Conservation (phyloP, 805 yeast genomes). For the Pichia cabralensis region DNA sequence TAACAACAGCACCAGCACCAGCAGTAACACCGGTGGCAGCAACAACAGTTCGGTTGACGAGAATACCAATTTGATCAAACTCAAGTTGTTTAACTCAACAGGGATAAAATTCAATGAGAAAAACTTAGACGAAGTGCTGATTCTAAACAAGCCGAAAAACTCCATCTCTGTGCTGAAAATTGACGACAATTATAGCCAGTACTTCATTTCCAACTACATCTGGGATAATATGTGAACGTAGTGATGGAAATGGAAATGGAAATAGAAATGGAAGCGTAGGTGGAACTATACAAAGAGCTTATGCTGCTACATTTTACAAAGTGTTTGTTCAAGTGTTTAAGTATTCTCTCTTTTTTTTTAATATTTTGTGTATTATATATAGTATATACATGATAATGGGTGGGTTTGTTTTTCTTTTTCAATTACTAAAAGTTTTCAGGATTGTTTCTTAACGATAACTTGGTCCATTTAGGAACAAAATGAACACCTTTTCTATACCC, state of each 20-base stretch:
- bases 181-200: constrained; percentile 47
- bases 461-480: constrained; percentile 87
- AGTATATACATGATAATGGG: no score
- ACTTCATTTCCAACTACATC: constrained; percentile 61
- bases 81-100: constrained; percentile 49
- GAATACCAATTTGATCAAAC: constrained; percentile 35
- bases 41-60: no score
- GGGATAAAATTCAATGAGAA: constrained; percentile 45
- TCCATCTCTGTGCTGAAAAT: constrained; percentile 41
- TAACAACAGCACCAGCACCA: no score
- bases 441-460: constrained; percentile 65
- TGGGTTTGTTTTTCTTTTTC: no score
- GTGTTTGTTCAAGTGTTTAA: background rate
- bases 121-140: constrained; percentile 35
- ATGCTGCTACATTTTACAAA: background rate
- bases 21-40: no score
- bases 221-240: constrained; percentile 64
- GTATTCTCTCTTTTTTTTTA: background rate
- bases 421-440: constrained; percentile 52
- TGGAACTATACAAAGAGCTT: no score
- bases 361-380: constrained; percentile 1
- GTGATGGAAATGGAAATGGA: no score
- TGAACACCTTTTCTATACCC: constrained; percentile 86
- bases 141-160: constrained; percentile 38
- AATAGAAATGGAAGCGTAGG: no score